phyloP scores from a whole-genome alignment of 163 green algal species.

The Scenedesmus sp. region DNA sequence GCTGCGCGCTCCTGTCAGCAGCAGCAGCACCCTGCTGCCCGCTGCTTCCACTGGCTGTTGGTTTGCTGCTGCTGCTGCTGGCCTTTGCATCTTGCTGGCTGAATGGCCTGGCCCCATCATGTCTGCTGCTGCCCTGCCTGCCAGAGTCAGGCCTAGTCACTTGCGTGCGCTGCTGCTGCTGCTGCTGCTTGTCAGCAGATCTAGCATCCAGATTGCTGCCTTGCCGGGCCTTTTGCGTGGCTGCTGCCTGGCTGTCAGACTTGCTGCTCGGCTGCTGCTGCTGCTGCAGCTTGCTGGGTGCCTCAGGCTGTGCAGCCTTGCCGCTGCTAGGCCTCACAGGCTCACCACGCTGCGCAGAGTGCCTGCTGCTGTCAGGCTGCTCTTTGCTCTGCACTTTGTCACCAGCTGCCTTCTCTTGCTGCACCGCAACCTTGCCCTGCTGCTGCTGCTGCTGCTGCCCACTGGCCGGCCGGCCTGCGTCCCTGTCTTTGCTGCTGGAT shows the following conservation, averaged over 20 bases:
- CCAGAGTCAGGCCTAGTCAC: neutral
- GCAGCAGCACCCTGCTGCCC: neutral
- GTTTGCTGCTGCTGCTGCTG: neutral
- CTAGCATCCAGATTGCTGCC: neutral
- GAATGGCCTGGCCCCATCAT: neutral
- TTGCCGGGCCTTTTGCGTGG: neutral
- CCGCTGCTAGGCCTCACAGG: neutral
- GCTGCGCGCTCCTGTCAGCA: neutral
- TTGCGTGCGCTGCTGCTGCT: neutral
- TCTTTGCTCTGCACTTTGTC: neutral
- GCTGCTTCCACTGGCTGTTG: neutral
- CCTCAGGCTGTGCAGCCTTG: neutral
- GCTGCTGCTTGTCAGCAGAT: neutral
- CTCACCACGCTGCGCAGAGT: neutral
- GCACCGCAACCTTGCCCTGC: neutral
- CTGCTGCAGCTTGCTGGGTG: neutral
- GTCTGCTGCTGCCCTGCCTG: conserved; percentile 9
- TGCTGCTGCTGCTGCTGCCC: neutral
- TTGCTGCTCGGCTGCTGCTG: neutral
- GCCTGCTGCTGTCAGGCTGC: neutral
- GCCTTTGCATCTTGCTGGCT: neutral
- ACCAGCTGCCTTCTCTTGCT: neutral
- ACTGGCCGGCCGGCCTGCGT: neutral
- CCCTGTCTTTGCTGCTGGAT: neutral
- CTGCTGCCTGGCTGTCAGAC: neutral